Conservation (phyloP, 345 rosid genomes). For the Syzygium aqueum region DNA sequence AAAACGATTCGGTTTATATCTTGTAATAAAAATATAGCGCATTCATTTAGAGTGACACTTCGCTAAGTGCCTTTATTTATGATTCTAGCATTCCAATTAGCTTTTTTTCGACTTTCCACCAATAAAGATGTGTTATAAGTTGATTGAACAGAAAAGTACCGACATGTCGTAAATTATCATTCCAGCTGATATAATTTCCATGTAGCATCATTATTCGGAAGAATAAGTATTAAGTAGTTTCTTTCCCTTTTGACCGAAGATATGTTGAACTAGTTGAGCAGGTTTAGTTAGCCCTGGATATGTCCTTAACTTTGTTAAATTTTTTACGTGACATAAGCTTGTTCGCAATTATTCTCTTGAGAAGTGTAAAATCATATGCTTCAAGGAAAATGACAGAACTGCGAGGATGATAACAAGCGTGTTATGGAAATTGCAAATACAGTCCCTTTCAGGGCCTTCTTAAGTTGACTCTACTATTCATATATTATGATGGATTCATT, state of each 20-base stretch:
- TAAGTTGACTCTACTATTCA: not conserved
- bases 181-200: not conserved
- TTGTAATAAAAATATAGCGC: not conserved
- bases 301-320: not conserved
- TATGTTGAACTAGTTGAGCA: not conserved
- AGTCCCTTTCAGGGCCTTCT: not conserved
- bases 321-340: not conserved
- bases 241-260: not conserved
- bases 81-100: not conserved
- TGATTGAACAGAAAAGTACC: not conserved
- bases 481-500: not conserved
- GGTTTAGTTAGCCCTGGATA: not conserved
- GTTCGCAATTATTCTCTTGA: not conserved
- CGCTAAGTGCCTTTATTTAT: not conserved
- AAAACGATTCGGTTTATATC: not conserved
- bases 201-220: not conserved
- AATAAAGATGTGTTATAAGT: not conserved
- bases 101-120: not conserved
- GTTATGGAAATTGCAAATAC: not conserved
- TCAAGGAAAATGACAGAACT: not conserved
- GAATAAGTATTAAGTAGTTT: not conserved
- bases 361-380: not conserved
- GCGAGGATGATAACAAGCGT: not conserved
- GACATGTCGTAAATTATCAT: not conserved
- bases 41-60: not conserved